These are phyloP conservation scores for Gamarada debralockiae DNA, from an alignment of 495 filamentous ascomycete species.

Conservation along the genomic window DNA sequence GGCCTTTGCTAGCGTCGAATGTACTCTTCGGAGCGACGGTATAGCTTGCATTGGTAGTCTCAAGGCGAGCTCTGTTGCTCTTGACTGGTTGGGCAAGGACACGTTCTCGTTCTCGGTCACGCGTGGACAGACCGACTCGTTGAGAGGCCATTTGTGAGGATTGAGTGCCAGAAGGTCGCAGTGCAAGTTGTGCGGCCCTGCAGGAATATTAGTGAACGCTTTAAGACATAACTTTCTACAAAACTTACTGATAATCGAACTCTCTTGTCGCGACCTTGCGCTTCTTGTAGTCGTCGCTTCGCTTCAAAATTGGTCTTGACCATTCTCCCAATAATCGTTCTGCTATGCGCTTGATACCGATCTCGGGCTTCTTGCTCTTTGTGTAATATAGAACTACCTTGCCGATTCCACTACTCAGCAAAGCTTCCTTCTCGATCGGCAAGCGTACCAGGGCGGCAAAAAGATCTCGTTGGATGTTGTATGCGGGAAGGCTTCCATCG, in stretches of 20 bases:
- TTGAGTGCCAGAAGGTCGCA: conserved; percentile 24
- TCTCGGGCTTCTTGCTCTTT: conserved; percentile 82
- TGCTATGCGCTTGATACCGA: conserved; percentile 85
- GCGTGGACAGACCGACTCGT: conserved; percentile 38
- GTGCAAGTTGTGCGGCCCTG: conserved; percentile 16
- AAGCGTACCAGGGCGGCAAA: conserved; percentile 76
- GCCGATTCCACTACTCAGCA: conserved; percentile 88
- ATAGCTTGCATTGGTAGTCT: conserved; percentile 71
- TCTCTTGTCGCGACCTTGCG: conserved; percentile 55
- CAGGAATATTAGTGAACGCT: conserved; percentile 29
- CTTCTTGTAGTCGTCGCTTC: conserved; percentile 89
- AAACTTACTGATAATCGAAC: conserved; percentile 47
- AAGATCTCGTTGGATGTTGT: conserved; percentile 94
- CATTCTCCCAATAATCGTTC: conserved; percentile 89
- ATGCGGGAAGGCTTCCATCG: conserved; percentile 88
- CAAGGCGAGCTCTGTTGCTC: conserved; percentile 68
- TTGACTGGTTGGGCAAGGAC: conserved; percentile 64
- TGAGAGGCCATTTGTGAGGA: conserved; percentile 40
- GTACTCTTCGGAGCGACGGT: conserved; percentile 69
- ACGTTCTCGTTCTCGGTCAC: conserved; percentile 59
- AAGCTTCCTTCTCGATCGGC: conserved; percentile 82
- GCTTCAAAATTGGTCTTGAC: conserved; percentile 92
- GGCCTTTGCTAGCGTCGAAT: conserved; percentile 36
- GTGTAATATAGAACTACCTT: conserved; percentile 97
- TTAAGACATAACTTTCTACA: background rate